Evolutionary conservation across 1,284 basidiomycete species (phyloP).

Genomic region (Lignosus rhinocerotis): DNA sequence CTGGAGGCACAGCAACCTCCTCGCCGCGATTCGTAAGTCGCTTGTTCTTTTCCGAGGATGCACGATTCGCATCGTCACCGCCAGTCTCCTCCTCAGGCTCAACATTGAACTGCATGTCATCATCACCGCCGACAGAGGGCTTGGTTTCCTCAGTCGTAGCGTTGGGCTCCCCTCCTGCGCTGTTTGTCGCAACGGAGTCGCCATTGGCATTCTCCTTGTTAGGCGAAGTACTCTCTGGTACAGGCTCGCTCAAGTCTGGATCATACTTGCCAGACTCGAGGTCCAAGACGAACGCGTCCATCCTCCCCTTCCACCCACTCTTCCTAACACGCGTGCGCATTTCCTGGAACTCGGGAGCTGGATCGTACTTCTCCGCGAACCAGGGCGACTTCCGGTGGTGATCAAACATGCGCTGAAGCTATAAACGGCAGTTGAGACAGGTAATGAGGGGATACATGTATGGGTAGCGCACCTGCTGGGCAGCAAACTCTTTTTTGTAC

Average conservation of each 20-base stretch:
- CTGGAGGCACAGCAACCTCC: slow-evolving; percentile 74
- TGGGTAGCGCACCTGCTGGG: slow-evolving; percentile 69
- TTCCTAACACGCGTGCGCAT: slow-evolving; percentile 77
- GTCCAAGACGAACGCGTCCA: slow-evolving; percentile 73
- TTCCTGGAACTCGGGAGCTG: slow-evolving; percentile 62
- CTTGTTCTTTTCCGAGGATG: slow-evolving; percentile 52
- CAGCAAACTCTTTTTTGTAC: slow-evolving; percentile 87
- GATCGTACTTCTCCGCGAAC: slow-evolving; percentile 94
- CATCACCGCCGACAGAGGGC: slow-evolving; percentile 25
- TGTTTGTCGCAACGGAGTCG: slow-evolving; percentile 27
- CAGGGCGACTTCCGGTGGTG: slow-evolving; percentile 89
- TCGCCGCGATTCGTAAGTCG: slow-evolving; percentile 64
- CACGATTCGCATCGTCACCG: slow-evolving; percentile 55
- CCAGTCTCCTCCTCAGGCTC: slow-evolving; percentile 70
- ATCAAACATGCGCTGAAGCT: slow-evolving; percentile 91
- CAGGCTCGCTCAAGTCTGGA: slow-evolving; percentile 62
- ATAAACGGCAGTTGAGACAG: slow-evolving; percentile 18
- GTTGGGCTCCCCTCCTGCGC: slow-evolving; percentile 35
- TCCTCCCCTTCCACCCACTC: slow-evolving; percentile 77
- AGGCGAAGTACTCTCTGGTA: slow-evolving; percentile 43
- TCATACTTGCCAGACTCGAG: slow-evolving; percentile 85
- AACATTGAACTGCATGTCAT: slow-evolving; percentile 55
- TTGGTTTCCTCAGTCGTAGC: slow-evolving; percentile 45
- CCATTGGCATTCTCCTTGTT: slow-evolving; percentile 46
- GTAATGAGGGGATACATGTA: neutral